phyloP scores from a whole-genome alignment of 164 flowering plant species.

The Umbellularia californica region DNA sequence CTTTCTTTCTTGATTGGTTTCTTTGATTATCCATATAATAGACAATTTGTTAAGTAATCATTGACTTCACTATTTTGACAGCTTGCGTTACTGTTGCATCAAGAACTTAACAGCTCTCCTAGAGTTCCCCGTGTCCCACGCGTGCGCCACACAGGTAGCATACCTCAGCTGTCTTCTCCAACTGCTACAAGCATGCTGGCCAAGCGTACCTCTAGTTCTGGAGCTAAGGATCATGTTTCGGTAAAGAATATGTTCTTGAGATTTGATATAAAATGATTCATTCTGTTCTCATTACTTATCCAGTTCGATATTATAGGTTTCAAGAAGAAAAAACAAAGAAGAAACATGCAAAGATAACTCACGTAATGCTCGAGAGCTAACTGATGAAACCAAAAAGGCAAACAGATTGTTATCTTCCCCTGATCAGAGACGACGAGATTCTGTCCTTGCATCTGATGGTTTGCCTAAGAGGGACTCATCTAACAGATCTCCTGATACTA shows the following conservation, averaged over 20 bases:
- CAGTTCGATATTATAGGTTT: conserved; percentile 34
- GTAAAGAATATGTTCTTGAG: conserved; percentile 32
- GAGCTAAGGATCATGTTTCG: conserved; percentile 59
- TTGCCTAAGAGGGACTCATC: conserved; percentile 34
- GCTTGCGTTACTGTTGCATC: conserved; percentile 93
- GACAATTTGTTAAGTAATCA: background rate
- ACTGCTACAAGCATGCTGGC: conserved; percentile 52
- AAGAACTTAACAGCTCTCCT: conserved; percentile 96
- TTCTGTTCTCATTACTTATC: background rate
- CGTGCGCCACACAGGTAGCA: conserved; percentile 66
- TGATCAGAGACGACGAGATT: conserved; percentile 45
- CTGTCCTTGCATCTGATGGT: conserved; percentile 26
- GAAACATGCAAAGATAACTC: conserved; percentile 50
- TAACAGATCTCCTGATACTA: conserved; percentile 31
- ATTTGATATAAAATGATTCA: background rate
- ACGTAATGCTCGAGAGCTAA: conserved; percentile 39
- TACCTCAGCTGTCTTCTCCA: conserved; percentile 67
- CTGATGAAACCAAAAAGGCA: conserved; percentile 45
- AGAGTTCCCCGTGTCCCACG: conserved; percentile 98
- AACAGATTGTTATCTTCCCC: conserved; percentile 40
- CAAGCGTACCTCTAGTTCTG: conserved; percentile 62
- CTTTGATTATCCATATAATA: background rate
- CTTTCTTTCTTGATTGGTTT: background rate
- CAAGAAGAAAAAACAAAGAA: conserved; percentile 67
- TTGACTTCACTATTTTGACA: conserved; percentile 27